A percentile compares a stretch with the other conserved stretches of the same genome.
Conservation (phyloP, 2,329 filamentous ascomycete species). For the Colletotrichum godetiae region DNA sequence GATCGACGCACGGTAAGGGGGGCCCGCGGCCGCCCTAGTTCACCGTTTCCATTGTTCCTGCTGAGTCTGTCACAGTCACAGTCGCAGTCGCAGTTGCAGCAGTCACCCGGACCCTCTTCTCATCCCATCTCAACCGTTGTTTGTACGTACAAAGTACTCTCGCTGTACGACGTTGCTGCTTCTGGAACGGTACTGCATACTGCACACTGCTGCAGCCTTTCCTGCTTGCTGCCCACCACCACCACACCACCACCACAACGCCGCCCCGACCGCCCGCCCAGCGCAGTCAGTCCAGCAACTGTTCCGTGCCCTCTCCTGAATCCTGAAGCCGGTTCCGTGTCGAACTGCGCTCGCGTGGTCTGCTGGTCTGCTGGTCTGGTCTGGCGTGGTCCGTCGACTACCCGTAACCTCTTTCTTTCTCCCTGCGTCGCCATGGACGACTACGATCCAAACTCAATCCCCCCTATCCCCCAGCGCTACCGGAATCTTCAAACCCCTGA, state of each 20-base stretch:
- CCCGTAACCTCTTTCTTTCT: background rate
- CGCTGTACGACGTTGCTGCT: constrained; percentile 5
- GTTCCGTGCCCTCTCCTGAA: constrained; percentile 27
- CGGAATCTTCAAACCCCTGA: constrained; percentile 35
- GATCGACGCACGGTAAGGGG: constrained; percentile 15
- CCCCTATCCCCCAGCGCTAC: constrained; percentile 37
- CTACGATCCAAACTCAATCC: constrained; percentile 29
- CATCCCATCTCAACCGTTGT: background rate
- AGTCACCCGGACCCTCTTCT: constrained; percentile 8
- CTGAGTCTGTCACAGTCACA: constrained; percentile 12
- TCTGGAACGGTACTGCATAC: background rate
- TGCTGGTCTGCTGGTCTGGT: constrained; percentile 8
- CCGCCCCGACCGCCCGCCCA: background rate
- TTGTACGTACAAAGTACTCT: constrained; percentile 21
- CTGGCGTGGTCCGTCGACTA: background rate
- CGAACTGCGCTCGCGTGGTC: constrained; percentile 21
- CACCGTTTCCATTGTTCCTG: constrained; percentile 23
- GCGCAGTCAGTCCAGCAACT: constrained; percentile 5
- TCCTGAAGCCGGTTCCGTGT: constrained; percentile 23
- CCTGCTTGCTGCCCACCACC: background rate
- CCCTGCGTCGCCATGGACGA: constrained; percentile 33
- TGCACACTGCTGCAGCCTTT: background rate
- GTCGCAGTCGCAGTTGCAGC: background rate
- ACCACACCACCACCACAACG: background rate
- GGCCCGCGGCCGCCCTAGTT: constrained; percentile 23